Percentiles rank a stretch among this genome's conserved stretches.
Conservation (phyloP, 345 rosid species). For the Gossypium herbaceum region DNA sequence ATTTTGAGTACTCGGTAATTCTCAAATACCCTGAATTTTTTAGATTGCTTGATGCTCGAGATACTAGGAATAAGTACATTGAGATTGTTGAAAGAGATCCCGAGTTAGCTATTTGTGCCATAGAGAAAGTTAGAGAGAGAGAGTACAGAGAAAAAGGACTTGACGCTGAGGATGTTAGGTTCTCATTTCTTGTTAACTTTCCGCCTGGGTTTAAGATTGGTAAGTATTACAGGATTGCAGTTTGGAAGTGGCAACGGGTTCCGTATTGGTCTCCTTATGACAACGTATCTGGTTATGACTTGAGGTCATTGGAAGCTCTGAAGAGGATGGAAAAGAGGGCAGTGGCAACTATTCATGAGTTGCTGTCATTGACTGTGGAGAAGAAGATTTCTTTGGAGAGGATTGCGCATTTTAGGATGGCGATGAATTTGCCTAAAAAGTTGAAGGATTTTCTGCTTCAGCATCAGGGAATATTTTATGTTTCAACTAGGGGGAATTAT, state of each 20-base stretch:
- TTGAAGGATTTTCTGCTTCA: slow-evolving; percentile 83
- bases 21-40: slow-evolving; percentile 65
- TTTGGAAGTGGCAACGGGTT: slow-evolving; percentile 94
- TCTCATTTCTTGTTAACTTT: slow-evolving; percentile 73
- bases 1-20: slow-evolving; percentile 78
- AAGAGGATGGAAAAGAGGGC: slow-evolving; percentile 95
- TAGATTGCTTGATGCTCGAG: slow-evolving; percentile 58
- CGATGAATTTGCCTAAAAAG: slow-evolving; percentile 73
- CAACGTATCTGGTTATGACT: slow-evolving; percentile 49
- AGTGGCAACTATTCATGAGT: slow-evolving; percentile 81
- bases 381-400: slow-evolving; percentile 57
- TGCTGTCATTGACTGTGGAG: slow-evolving; percentile 77
- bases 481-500: slow-evolving; percentile 87
- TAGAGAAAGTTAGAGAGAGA: slow-evolving; percentile 76
- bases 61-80: slow-evolving; percentile 31
- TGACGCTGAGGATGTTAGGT: slow-evolving; percentile 79
- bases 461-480: slow-evolving; percentile 90
- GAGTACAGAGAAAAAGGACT: slow-evolving; percentile 79
- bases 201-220: slow-evolving; percentile 95
- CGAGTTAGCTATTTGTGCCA: slow-evolving; percentile 52
- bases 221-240: slow-evolving; percentile 79
- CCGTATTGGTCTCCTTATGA: slow-evolving; percentile 98
- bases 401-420: slow-evolving; percentile 53
- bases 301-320: slow-evolving; percentile 68
- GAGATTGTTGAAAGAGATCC: slow-evolving; percentile 17